These are phyloP conservation scores for Fusarium acutatum DNA, from an alignment of 2,329 filamentous ascomycete species.

Conservation along the genomic window DNA sequence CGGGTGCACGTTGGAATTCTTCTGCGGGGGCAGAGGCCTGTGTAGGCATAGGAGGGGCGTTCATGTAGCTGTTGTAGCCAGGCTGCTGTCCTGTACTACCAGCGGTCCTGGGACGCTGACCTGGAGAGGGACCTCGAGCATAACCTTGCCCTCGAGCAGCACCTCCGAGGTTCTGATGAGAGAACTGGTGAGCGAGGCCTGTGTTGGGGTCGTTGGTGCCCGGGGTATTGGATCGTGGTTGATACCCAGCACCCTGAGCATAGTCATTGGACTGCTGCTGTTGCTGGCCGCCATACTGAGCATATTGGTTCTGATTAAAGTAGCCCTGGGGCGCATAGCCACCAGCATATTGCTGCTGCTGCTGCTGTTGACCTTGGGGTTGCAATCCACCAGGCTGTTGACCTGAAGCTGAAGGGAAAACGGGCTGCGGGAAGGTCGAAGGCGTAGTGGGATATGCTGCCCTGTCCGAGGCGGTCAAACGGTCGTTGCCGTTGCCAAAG, in stretches of 20 bases:
- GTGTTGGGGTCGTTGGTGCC: constrained; percentile 84
- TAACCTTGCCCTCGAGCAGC: constrained; percentile 76
- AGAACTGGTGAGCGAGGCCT: constrained; percentile 93
- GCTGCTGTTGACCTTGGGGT: constrained; percentile 45
- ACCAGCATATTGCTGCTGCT: constrained; percentile 52
- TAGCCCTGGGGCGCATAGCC: constrained; percentile 61
- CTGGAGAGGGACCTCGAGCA: constrained; percentile 72
- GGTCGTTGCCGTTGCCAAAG: constrained; percentile 72
- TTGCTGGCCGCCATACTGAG: constrained; percentile 48
- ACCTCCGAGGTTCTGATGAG: constrained; percentile 89
- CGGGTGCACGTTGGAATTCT: constrained; percentile 81
- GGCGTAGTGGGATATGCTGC: constrained; percentile 86
- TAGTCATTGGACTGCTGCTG: constrained; percentile 57
- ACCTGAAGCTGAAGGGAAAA: constrained; percentile 57
- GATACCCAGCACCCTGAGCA: constrained; percentile 58
- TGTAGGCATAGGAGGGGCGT: constrained; percentile 70
- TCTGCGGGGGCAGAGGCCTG: constrained; percentile 68
- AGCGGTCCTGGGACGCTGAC: constrained; percentile 84
- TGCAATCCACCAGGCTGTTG: constrained; percentile 39
- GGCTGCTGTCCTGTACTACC: constrained; percentile 71
- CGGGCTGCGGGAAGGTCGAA: constrained; percentile 94
- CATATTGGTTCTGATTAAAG: constrained; percentile 70
- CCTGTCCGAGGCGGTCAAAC: constrained; percentile 69
- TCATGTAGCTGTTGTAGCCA: constrained; percentile 72
- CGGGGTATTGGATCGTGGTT: constrained; percentile 65